Conservation (phyloP, 441 rosid genomes). For the Populus hybrid region DNA sequence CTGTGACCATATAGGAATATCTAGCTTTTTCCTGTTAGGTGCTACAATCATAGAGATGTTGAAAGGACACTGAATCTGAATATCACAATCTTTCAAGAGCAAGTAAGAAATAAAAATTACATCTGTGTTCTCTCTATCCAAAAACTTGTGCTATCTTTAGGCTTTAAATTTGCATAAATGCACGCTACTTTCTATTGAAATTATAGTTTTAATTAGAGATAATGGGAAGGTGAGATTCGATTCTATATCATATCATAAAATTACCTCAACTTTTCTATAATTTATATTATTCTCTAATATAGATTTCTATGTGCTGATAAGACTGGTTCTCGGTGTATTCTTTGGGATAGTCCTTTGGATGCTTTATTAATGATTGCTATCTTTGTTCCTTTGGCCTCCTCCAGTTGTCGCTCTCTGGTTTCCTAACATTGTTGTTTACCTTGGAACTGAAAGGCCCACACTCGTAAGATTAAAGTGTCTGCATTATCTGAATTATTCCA, state of each 20-base stretch:
- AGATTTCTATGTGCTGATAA: slow-evolving; percentile 25
- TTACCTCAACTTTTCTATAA: too few species aligned
- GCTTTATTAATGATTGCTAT: slow-evolving; percentile 43
- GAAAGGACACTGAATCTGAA: slow-evolving; percentile 40
- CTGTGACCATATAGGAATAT: slow-evolving; percentile 34
- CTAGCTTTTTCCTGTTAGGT: slow-evolving; percentile 39
- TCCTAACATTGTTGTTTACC: slow-evolving; percentile 18
- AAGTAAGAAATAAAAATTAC: slow-evolving; percentile 13
- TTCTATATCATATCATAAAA: too few species aligned
- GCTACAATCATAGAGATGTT: slow-evolving; percentile 36
- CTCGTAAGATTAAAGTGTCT: slow-evolving; percentile 22
- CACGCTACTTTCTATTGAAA: too few species aligned
- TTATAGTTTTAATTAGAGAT: too few species aligned
- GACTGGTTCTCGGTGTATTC: slow-evolving; percentile 35
- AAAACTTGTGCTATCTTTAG: too few species aligned
- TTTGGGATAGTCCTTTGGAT: slow-evolving; percentile 21
- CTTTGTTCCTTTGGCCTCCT: slow-evolving; percentile 41
- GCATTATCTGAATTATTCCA: slow-evolving; percentile 5
- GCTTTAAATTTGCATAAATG: too few species aligned
- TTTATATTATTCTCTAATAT: too few species aligned
- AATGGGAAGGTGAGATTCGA: too few species aligned
- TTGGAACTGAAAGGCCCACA: slow-evolving; percentile 23
- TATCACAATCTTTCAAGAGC: slow-evolving; percentile 29
- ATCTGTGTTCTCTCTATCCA: background rate
- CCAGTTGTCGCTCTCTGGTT: slow-evolving; percentile 41